Base-by-base conservation (phyloP, 306 rosid genomes). In the Cicer arietinum region DNA sequence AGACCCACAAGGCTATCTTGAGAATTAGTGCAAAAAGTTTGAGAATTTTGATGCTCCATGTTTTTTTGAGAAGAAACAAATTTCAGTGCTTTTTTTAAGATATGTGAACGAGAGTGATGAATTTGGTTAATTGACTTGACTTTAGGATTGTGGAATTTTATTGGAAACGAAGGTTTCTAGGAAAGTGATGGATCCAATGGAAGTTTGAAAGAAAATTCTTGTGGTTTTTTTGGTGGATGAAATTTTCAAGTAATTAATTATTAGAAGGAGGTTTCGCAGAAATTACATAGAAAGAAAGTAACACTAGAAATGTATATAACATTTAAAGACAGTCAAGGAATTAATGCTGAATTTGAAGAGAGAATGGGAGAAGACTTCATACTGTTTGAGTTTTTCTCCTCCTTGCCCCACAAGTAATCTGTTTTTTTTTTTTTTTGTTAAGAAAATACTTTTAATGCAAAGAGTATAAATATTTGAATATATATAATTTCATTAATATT, bases 201-300 rank as follows among this genome's bases (percentile, higher is more conserved):
- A 80, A 67, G 52, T 22, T 25, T 44, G 22, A 43, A 42, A 62
- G 84, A 81, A 75, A 52, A 51, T 75, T 80, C 72, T 7, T 48
- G 65, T 66, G 58, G 12, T 58, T 14, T 64, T 79, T 42, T 56
- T 42, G 3, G 72, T 14, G 30, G 17, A 62, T 17, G 14, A 7
- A 45, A 59, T 6, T n/a, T 6, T 6, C 54, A 30, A 16, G 58
- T 1, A 43, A 43, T 43, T 7, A 7, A 43, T 43, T 43, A 43
- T 39, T 51, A 6, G 75, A 58, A 58, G 56, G 35, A 67, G 12
- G 60, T 80, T 20, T 48, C 54, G 8, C 25, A 52, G 25, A 30
- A 71, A 1, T 63, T 44, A 8, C 45, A 11, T 6, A 10, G 80
- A 74, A 80, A 30, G 37, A 30, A 3, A 30, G 37, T 30, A 30